These are phyloP conservation scores for Hibiscus tridactylites DNA, from an alignment of 345 rosid species.

Conservation along the genomic window DNA sequence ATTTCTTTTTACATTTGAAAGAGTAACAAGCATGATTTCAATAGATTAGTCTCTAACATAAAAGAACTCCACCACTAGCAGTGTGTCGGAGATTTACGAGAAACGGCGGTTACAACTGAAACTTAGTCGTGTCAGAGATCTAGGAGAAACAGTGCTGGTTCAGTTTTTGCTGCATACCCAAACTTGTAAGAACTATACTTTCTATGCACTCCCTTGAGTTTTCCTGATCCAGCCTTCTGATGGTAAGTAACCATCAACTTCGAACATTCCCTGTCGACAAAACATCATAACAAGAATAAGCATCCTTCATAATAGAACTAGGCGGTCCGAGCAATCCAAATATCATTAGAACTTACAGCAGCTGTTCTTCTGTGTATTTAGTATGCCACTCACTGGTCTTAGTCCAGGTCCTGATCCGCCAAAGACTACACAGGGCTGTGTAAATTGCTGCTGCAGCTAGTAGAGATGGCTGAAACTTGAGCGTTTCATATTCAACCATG, in stretches of 20 bases:
- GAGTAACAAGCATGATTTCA: not conserved
- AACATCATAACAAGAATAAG: not conserved
- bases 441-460: slow-evolving; percentile 66
- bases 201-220: not conserved
- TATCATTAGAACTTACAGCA: slow-evolving; percentile 1
- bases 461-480: slow-evolving; percentile 47
- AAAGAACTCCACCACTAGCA: not conserved
- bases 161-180: not conserved
- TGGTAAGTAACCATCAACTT: slow-evolving; percentile 7
- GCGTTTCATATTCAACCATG: slow-evolving; percentile 22
- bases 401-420: not conserved
- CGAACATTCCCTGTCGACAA: not conserved
- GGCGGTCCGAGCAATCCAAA: not conserved
- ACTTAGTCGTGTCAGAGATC: not conserved
- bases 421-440: slow-evolving; percentile 45
- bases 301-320: not conserved
- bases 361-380: slow-evolving; percentile 2
- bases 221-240: not conserved
- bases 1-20: not conserved
- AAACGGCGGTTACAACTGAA: no score
- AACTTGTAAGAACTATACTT: not conserved
- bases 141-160: slow-evolving; percentile 1
- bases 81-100: no score
- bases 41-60: not conserved
- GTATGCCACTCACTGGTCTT: not conserved